Conservation (phyloP, 106 monocot species). For the Agapanthus africanus region DNA sequence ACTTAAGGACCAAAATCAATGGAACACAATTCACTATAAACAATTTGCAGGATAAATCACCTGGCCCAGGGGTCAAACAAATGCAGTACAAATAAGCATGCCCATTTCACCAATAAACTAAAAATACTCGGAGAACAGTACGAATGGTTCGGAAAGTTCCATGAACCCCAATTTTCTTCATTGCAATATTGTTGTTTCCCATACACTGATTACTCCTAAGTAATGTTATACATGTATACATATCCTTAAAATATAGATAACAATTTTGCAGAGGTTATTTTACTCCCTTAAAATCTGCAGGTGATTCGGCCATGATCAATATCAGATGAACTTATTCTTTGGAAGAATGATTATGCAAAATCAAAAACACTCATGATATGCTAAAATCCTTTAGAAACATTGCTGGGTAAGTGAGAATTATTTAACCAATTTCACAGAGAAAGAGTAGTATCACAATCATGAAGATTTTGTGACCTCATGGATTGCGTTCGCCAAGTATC, state of each 20-base stretch:
- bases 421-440: too few species aligned
- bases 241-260: neutral
- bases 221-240: conserved; percentile 1
- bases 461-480: conserved; percentile 89
- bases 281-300: neutral
- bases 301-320: neutral
- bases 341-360: neutral
- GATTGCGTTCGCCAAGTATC: conserved; percentile 84
- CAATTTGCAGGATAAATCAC: neutral
- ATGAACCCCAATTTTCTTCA: neutral
- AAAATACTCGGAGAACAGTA: neutral
- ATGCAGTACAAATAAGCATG: neutral
- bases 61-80: neutral
- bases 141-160: neutral
- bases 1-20: too few species aligned
- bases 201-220: neutral
- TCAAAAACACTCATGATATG: neutral
- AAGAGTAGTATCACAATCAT: too few species aligned
- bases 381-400: too few species aligned
- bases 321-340: neutral
- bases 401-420: too few species aligned
- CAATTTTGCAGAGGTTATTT: neutral
- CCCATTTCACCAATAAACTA: neutral
- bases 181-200: neutral
- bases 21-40: neutral